Evolutionary conservation across 2,329 filamentous ascomycete species (phyloP).

Genomic region (Huntiella savannae): DNA sequence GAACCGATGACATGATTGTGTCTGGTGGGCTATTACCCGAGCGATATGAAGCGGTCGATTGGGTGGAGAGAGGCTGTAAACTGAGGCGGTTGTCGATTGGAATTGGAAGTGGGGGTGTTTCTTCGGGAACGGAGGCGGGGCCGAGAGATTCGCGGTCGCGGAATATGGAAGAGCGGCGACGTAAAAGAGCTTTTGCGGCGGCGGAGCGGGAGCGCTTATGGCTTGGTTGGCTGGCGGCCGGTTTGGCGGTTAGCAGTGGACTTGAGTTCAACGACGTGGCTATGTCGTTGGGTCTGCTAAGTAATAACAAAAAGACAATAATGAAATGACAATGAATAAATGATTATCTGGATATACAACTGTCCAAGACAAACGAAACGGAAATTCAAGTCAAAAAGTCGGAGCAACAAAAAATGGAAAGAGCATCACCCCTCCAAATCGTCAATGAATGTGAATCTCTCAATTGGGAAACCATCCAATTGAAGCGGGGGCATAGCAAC

Average conservation of each 20-base stretch:
- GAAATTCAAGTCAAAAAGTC: too few relatives aligned
- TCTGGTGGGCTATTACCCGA: neutral
- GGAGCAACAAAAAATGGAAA: too few relatives aligned
- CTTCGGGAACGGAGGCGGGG: conserved; percentile 5
- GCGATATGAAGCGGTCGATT: neutral
- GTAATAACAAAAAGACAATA: neutral
- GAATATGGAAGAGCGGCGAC: conserved; percentile 5
- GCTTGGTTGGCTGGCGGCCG: neutral
- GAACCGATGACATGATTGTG: conserved; percentile 14
- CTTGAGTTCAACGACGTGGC: too few relatives aligned
- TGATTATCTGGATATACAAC: neutral
- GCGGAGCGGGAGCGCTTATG: conserved; percentile 11
- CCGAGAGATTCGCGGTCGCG: conserved; percentile 5
- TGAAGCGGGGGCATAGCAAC: too few relatives aligned
- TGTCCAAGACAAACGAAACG: too few relatives aligned
- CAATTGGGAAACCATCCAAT: too few relatives aligned
- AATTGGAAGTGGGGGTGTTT: conserved; percentile 2
- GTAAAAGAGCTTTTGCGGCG: conserved; percentile 8
- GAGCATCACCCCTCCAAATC: too few relatives aligned
- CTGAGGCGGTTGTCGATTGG: conserved; percentile 5
- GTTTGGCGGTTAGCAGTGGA: neutral
- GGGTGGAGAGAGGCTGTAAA: conserved; percentile 4
- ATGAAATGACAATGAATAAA: neutral
- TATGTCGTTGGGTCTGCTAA: too few relatives aligned
- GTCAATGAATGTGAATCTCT: too few relatives aligned